A percentile compares a stretch with the other conserved stretches of the same genome.
Evolutionary conservation across 257 asterid genomes (phyloP).

Genomic region (Gardenia jasminoides): DNA sequence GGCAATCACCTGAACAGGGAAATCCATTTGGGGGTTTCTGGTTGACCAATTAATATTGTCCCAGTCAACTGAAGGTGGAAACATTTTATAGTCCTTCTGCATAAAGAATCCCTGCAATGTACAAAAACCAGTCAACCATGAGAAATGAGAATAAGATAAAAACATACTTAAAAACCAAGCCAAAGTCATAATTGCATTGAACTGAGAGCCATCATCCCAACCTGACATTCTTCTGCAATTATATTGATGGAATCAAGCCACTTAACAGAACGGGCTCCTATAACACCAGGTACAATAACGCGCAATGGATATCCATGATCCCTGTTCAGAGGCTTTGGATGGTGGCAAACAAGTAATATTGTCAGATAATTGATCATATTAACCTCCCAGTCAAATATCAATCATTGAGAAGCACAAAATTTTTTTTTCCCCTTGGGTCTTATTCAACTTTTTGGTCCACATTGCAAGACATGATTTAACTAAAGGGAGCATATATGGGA

Average conservation of each 20-base stretch:
- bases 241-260: constrained; percentile 93
- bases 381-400: neutral
- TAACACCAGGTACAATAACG: constrained; percentile 96
- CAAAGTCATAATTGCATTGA: neutral
- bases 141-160: constrained; percentile 8
- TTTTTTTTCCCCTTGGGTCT: no score
- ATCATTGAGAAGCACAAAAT: neutral
- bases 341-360: constrained; percentile 10
- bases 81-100: constrained; percentile 98
- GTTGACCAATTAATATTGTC: constrained; percentile 93
- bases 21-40: constrained; percentile 89
- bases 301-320: constrained; percentile 99
- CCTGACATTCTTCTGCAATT: constrained; percentile 88
- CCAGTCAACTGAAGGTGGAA: constrained; percentile 97
- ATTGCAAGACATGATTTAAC: neutral
- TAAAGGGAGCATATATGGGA: no score
- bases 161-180: constrained; percentile 16
- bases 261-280: constrained; percentile 98
- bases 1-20: constrained; percentile 79
- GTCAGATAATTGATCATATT: neutral
- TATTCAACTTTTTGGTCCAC: neutral
- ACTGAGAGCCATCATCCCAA: constrained; percentile 10
- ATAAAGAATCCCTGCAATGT: constrained; percentile 79
- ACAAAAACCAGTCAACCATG: constrained; percentile 24
- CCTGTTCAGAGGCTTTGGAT: constrained; percentile 71